Percentiles rank a stretch among this genome's conserved stretches.
These are phyloP conservation scores for Panaeolus papilionaceus DNA, from an alignment of 768 basidiomycete species.

Conservation along the genomic window DNA sequence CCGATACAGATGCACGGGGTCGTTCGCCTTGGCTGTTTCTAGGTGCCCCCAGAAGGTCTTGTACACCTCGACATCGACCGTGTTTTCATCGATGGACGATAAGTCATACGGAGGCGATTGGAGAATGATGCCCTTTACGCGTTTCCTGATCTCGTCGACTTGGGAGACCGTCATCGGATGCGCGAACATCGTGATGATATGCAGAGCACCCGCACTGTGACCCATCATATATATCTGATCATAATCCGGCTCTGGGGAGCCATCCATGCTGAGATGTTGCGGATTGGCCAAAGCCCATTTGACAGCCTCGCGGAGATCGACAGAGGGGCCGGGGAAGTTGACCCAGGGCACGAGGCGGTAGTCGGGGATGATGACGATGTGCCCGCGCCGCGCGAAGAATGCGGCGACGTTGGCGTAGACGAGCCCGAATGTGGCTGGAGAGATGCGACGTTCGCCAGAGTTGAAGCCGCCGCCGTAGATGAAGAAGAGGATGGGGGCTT, in stretches of 20 bases:
- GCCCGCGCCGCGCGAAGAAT: conserved; percentile 65
- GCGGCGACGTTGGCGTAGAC: conserved; percentile 62
- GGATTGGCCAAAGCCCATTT: conserved; percentile 54
- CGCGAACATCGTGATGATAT: conserved; percentile 51
- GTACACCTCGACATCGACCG: conserved; percentile 35
- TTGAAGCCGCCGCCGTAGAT: conserved; percentile 72
- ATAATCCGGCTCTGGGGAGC: conserved; percentile 44
- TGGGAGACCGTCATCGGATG: conserved; percentile 41
- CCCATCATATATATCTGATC: conserved; percentile 55
- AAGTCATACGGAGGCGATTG: conserved; percentile 53
- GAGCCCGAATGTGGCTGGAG: conserved; percentile 52
- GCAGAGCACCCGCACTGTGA: conserved; percentile 68
- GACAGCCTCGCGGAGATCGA: conserved; percentile 67
- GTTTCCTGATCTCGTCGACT: conserved; percentile 35
- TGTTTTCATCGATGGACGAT: conserved; percentile 31
- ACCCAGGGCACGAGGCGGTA: conserved; percentile 67
- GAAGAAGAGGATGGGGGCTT: conserved; percentile 63
- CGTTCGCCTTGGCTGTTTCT: conserved; percentile 41
- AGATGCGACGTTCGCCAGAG: conserved; percentile 52
- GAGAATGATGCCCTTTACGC: conserved; percentile 52
- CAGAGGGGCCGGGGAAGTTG: conserved; percentile 58
- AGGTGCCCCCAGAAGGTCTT: conserved; percentile 45
- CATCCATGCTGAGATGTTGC: conserved; percentile 33
- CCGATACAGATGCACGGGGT: conserved; percentile 48
- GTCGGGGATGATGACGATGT: conserved; percentile 71